phyloP scores from a whole-genome alignment of 495 filamentous ascomycete genomes.

The Rostrohypoxylon terebratum region DNA sequence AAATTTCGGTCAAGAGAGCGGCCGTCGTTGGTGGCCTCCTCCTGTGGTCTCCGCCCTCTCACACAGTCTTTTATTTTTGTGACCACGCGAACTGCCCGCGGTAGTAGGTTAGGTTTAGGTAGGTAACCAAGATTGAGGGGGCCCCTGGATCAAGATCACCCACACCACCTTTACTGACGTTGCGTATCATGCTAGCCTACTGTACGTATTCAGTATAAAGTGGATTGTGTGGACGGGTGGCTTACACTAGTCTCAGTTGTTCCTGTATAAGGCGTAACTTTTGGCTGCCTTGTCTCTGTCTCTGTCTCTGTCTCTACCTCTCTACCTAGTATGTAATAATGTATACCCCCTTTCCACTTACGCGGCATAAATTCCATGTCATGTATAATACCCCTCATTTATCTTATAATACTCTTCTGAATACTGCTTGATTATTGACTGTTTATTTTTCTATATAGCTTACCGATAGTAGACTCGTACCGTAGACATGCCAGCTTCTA shows the following conservation, averaged over 20 bases:
- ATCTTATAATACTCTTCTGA: too few relatives aligned
- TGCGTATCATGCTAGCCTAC: conserved; percentile 15
- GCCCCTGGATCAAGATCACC: conserved; percentile 35
- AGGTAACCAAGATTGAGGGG: conserved; percentile 37
- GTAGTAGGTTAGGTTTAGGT: conserved; percentile 5
- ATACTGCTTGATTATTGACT: too few relatives aligned
- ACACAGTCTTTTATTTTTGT: conserved; percentile 30
- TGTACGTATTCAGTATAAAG: background rate
- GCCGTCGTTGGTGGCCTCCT: conserved; percentile 44
- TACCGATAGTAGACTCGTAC: background rate
- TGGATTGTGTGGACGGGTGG: conserved; percentile 18
- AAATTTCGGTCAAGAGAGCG: conserved; percentile 45
- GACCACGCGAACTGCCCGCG: conserved; percentile 43
- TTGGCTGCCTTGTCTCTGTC: background rate
- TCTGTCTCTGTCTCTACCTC: background rate
- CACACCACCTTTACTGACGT: conserved; percentile 5
- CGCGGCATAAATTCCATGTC: background rate
- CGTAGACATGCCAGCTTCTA: background rate
- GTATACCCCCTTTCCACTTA: background rate
- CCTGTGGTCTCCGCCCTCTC: conserved; percentile 29
- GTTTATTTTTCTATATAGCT: background rate
- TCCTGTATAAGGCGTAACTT: background rate
- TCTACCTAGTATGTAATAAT: too few relatives aligned
- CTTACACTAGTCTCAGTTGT: conserved; percentile 4
- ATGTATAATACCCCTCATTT: background rate